Percentiles rank a stretch among this genome's conserved stretches.
phyloP scores from a whole-genome alignment of 441 rosid species.

The Omphalea diandra region DNA sequence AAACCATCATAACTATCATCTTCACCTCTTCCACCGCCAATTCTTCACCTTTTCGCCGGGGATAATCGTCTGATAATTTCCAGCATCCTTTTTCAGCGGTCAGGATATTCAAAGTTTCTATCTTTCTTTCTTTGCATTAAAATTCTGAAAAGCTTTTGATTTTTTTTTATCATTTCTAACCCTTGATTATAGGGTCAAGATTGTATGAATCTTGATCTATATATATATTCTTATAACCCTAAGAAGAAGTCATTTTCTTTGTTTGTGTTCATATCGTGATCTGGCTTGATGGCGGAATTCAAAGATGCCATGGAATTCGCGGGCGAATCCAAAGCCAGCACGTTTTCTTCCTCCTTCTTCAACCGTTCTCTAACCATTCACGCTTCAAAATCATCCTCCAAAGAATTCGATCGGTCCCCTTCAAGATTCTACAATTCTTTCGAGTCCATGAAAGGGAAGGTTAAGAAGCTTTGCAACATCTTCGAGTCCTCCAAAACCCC shows the following conservation, averaged over 20 bases:
- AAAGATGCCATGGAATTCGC: slow-evolving; percentile 41
- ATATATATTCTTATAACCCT: no score
- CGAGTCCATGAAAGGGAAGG: slow-evolving; percentile 77
- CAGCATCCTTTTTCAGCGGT: neutral
- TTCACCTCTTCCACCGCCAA: neutral
- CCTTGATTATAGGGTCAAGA: slow-evolving; percentile 14
- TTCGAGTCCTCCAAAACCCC: slow-evolving; percentile 56
- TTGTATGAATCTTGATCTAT: slow-evolving; percentile 11
- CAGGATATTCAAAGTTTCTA: neutral
- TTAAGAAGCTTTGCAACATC: slow-evolving; percentile 62
- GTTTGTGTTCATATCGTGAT: slow-evolving; percentile 18
- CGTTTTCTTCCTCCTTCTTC: slow-evolving; percentile 31
- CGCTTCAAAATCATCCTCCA: slow-evolving; percentile 25
- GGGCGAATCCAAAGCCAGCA: slow-evolving; percentile 30
- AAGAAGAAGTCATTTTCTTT: no score
- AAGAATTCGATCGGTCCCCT: slow-evolving; percentile 15
- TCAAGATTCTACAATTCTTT: slow-evolving; percentile 48
- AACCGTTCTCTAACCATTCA: slow-evolving; percentile 65
- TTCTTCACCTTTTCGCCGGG: neutral
- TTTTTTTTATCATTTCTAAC: slow-evolving; percentile 2
- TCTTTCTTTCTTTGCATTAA: no score
- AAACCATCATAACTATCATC: neutral
- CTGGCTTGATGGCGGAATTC: slow-evolving; percentile 49
- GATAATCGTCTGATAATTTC: neutral
- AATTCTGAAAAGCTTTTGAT: no score